Conservation (phyloP, 352 stramenopile species). For the Stramenopiles sp. region DNA sequence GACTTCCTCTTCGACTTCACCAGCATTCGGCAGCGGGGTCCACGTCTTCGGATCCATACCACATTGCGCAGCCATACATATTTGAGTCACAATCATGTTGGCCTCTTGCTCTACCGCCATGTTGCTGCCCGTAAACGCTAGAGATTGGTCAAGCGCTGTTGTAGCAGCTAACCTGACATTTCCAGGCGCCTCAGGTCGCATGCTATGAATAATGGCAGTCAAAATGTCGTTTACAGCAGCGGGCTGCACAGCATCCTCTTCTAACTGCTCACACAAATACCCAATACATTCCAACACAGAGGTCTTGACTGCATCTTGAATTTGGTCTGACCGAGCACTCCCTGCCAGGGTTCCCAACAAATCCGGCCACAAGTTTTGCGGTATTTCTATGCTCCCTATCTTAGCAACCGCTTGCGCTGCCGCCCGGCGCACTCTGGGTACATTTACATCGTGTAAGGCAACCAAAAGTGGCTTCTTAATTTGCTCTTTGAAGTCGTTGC, state of each 20-base stretch:
- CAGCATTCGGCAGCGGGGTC: conserved; percentile 33
- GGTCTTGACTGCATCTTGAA: conserved; percentile 65
- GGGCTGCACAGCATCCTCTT: conserved; percentile 44
- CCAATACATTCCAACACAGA: conserved; percentile 50
- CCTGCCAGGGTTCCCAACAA: conserved; percentile 68
- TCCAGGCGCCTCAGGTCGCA: conserved; percentile 52
- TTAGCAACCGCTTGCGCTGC: conserved; percentile 75
- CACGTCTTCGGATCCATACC: conserved; percentile 70
- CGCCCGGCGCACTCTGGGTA: too few species aligned
- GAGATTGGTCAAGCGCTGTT: conserved; percentile 71
- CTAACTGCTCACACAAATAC: conserved; percentile 53
- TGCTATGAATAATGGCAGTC: conserved; percentile 87
- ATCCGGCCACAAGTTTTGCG: conserved; percentile 73
- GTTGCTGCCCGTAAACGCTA: conserved; percentile 83
- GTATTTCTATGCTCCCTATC: conserved; percentile 75
- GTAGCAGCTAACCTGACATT: conserved; percentile 71
- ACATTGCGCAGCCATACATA: conserved; percentile 47
- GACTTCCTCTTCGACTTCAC: conserved; percentile 29
- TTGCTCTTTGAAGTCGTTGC: too few species aligned
- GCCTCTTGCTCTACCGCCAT: conserved; percentile 82
- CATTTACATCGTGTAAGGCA: too few species aligned
- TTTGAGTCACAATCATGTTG: conserved; percentile 84
- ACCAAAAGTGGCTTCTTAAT: too few species aligned
- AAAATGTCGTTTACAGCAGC: conserved; percentile 82
- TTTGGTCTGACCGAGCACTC: conserved; percentile 55